These are phyloP conservation scores for Fusarium chaquense DNA, from an alignment of 2,329 filamentous ascomycete species.

Conservation along the genomic window DNA sequence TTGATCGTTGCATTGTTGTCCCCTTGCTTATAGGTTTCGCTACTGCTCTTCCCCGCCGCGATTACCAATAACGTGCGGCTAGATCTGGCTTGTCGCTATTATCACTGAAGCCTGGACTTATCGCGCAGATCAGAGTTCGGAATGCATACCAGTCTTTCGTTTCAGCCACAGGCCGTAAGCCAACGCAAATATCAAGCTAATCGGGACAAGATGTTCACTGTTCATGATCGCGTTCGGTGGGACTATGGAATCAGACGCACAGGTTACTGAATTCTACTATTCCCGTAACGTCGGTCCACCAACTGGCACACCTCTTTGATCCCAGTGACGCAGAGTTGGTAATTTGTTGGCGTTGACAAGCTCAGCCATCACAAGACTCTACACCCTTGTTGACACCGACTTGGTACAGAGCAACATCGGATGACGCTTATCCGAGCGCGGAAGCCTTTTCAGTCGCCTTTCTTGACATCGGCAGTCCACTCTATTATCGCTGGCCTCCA, in stretches of 20 bases:
- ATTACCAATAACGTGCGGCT: neutral
- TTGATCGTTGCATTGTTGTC: slow-evolving; percentile 10
- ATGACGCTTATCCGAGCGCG: slow-evolving; percentile 22
- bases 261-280: slow-evolving; percentile 11
- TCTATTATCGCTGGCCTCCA: neutral
- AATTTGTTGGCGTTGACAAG: slow-evolving; percentile 7
- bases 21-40: slow-evolving; percentile 21
- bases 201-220: slow-evolving; percentile 4
- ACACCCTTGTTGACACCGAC: slow-evolving; percentile 3
- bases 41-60: slow-evolving; percentile 11
- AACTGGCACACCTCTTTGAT: slow-evolving; percentile 25
- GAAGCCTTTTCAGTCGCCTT: slow-evolving; percentile 21
- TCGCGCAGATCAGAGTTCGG: slow-evolving; percentile 28
- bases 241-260: neutral
- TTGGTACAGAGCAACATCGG: slow-evolving; percentile 20
- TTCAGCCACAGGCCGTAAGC: slow-evolving; percentile 40
- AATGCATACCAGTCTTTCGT: slow-evolving; percentile 43
- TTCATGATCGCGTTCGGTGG: slow-evolving; percentile 13
- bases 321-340: slow-evolving; percentile 33
- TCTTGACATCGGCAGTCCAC: neutral
- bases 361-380: slow-evolving; percentile 6
- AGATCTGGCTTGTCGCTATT: neutral
- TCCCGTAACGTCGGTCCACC: slow-evolving; percentile 15
- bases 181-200: slow-evolving; percentile 6
- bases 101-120: slow-evolving; percentile 18